Evolutionary conservation across 345 rosid species (phyloP).

Genomic region (Clausena lansium): DNA sequence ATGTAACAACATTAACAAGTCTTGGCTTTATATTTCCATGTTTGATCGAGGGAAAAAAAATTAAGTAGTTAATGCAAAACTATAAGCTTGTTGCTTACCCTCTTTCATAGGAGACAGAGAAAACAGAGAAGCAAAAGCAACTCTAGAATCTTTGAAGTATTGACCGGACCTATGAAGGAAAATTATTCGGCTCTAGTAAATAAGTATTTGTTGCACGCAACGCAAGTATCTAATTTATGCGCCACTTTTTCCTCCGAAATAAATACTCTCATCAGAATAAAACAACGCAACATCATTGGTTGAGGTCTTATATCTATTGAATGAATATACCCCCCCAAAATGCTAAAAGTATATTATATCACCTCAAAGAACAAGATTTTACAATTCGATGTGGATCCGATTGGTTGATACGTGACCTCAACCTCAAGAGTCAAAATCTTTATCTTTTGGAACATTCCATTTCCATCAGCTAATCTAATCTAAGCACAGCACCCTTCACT

Average conservation of each 20-base stretch:
- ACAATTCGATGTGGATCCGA: not conserved
- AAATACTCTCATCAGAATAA: slow-evolving; percentile 2
- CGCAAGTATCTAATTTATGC: not conserved
- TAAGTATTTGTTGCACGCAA: not conserved
- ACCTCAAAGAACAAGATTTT: not conserved
- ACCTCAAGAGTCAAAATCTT: slow-evolving; percentile 19
- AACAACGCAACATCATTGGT: not conserved
- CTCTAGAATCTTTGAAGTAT: not conserved
- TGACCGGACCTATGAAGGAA: not conserved
- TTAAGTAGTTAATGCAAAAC: not conserved
- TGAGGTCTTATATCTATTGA: not conserved
- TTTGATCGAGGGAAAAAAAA: too few relatives aligned
- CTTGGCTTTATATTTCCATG: too few relatives aligned
- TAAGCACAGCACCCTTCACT: not conserved
- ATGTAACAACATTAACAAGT: too few relatives aligned
- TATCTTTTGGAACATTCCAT: slow-evolving; percentile 21
- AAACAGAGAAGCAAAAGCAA: not conserved
- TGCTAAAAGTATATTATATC: slow-evolving; percentile 3
- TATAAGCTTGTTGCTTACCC: not conserved
- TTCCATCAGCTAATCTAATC: not conserved
- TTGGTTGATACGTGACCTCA: slow-evolving; percentile 9
- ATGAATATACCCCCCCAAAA: not conserved
- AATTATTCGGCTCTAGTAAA: not conserved
- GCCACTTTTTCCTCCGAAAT: not conserved
- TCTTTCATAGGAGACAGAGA: not conserved